Base-by-base conservation (phyloP, 2,329 filamentous ascomycete species). In the Triangularia setosa region DNA sequence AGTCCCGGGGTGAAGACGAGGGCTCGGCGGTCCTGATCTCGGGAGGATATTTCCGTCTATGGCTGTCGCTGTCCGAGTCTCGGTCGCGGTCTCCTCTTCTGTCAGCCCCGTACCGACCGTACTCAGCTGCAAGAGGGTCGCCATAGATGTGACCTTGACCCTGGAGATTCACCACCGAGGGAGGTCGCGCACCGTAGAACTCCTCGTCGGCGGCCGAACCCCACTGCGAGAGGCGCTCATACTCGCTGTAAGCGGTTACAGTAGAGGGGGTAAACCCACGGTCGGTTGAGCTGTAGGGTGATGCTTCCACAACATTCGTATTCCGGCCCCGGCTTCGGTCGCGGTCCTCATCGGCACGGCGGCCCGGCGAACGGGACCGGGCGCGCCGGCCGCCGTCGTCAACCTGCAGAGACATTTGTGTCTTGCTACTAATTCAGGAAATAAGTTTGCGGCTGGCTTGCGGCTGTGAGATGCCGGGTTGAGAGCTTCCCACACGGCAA, bases 331-430 rank as follows among this genome's bases (percentile, higher is more conserved):
- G 74, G 69, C 74, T 76, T 58, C 74, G 74, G 60, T 77, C 75
- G 58, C 71, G 67, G 24, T 72, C 70, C 18, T 72, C 69, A 24
- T 74, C 73, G 60, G 73, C 72, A 62, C 73, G 72, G 6, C 73
- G 72, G 73, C 75, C 80, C 71, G 76, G 78, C 0, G 83, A 85
- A 60, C 79, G 78, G 60, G 82, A 81, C 61, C 82, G 81, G 58
- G 76, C 79, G 61, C 80, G 79, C 55, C 78, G 78, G 58, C 75
- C 74, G 64, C 73, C 73, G 63, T 80, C 79, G 64, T 81, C 80
- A 61, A 83, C 79, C 62, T 78, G 76, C 54, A 85, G 77, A 69
- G 84, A 85, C 83, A 86, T 86, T 58, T 48, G 6, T 18, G 40
- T 48, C 40, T 70, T 23, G n/a, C n/a, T 64, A 70, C 12, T n/a